phyloP scores from a whole-genome alignment of 345 rosid species.

The Hypericum androsaemum region DNA sequence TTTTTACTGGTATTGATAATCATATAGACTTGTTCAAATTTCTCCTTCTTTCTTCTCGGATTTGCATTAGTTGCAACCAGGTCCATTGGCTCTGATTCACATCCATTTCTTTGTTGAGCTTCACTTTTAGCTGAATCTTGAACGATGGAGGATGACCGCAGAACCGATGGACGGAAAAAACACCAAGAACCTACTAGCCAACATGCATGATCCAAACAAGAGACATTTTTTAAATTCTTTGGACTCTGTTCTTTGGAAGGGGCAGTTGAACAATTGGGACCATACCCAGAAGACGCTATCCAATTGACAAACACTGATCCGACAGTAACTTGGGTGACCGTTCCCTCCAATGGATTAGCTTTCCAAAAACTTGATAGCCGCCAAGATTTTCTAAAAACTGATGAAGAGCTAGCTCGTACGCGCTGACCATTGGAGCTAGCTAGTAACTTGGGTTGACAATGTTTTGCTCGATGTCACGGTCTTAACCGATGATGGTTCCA shows the following conservation, averaged over 20 bases:
- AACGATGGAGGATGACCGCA: slow-evolving; percentile 37
- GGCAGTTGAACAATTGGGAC: too few species aligned
- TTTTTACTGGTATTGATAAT: slow-evolving; percentile 56
- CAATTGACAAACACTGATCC: slow-evolving; percentile 87
- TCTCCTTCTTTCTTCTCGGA: slow-evolving; percentile 66
- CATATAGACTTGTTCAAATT: slow-evolving; percentile 71
- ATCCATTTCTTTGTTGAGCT: too few species aligned
- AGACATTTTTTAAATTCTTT: slow-evolving; percentile 64
- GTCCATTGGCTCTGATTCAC: too few species aligned
- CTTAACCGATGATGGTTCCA: too few species aligned
- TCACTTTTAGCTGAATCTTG: too few species aligned
- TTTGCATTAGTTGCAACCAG: slow-evolving; percentile 26
- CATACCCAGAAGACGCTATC: too few species aligned
- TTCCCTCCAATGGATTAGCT: slow-evolving; percentile 81
- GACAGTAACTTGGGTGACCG: slow-evolving; percentile 74
- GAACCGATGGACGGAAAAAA: slow-evolving; percentile 46
- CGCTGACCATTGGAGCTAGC: slow-evolving; percentile 92
- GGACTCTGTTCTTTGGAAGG: too few species aligned
- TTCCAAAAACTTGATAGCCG: slow-evolving; percentile 95
- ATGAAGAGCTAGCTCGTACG: slow-evolving; percentile 77
- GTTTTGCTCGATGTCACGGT: too few species aligned
- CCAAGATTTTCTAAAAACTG: slow-evolving; percentile 70
- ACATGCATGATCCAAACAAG: slow-evolving; percentile 78
- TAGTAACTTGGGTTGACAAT: too few species aligned
- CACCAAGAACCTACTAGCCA: slow-evolving; percentile 97